A percentile compares a stretch with the other conserved stretches of the same genome.
Conservation (phyloP, 192 early-diverging fungal genomes). For the Entomortierella beljakovae region DNA sequence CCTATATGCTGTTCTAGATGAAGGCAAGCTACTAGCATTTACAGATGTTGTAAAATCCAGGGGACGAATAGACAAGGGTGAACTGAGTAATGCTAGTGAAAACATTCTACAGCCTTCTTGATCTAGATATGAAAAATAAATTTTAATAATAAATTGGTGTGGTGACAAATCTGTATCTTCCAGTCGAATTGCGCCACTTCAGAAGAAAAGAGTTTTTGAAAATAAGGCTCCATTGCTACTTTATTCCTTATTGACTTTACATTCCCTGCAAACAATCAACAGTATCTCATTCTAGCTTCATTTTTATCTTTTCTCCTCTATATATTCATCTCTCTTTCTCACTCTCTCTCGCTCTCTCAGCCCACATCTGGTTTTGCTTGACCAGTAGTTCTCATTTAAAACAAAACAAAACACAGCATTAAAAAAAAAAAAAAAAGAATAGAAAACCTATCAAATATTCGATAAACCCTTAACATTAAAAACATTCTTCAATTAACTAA, state of each 20-base stretch:
- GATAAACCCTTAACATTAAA: not conserved
- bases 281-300: not conserved
- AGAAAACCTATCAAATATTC: not conserved
- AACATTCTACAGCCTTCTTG: conserved; percentile 3
- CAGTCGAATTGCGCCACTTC: conserved; percentile 20
- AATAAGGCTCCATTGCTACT: not conserved
- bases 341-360: not conserved
- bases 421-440: not conserved
- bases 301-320: not conserved
- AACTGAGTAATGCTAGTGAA: conserved; percentile 28
- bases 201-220: not conserved
- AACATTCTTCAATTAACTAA: not conserved
- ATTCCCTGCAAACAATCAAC: no score
- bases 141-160: no score
- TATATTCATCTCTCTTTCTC: not conserved
- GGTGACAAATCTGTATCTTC: no score
- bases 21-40: conserved; percentile 12
- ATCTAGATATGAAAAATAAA: no score
- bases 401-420: no score
- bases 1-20: conserved; percentile 31
- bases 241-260: not conserved
- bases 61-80: conserved; percentile 22
- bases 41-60: conserved; percentile 7
- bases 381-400: no score
- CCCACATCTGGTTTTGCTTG: not conserved